phyloP scores from a whole-genome alignment of 768 basidiomycete species.

The Mycena metata region DNA sequence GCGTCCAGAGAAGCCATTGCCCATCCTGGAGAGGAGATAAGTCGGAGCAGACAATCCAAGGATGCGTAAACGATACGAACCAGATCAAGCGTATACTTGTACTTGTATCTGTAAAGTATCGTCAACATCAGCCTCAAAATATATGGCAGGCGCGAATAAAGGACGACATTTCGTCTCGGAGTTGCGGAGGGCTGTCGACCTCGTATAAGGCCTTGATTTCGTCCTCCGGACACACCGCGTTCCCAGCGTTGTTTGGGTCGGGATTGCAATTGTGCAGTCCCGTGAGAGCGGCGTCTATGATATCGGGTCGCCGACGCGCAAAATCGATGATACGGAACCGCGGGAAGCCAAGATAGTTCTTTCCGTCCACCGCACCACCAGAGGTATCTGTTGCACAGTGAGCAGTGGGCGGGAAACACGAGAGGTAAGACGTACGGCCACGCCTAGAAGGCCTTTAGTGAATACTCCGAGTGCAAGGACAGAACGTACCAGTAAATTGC shows the following conservation, averaged over 20 bases:
- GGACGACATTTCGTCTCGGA: constrained; percentile 7
- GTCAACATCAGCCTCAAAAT: too few relatives aligned
- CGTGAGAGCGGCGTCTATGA: constrained; percentile 1
- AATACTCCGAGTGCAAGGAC: not conserved
- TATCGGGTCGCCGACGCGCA: not conserved
- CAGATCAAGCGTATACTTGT: constrained; percentile 10
- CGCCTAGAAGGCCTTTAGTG: not conserved
- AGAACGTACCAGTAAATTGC: not conserved
- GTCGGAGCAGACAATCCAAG: not conserved
- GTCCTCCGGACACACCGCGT: constrained; percentile 2
- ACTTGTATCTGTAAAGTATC: constrained; percentile 5
- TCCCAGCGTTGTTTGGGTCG: constrained; percentile 10
- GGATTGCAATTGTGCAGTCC: constrained; percentile 15
- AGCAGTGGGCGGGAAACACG: not conserved
- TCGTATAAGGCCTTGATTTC: constrained; percentile 2
- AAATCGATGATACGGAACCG: constrained; percentile 2
- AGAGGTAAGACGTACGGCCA: constrained; percentile 3
- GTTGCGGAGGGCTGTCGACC: constrained; percentile 2
- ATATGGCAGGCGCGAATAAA: not conserved
- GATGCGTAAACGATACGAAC: not conserved
- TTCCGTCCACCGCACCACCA: not conserved
- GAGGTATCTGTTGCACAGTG: not conserved
- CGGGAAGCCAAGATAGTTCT: constrained; percentile 5
- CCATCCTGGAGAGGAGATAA: not conserved
- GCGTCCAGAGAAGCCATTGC: constrained; percentile 7